These are phyloP conservation scores for Fusarium nodosum DNA, from an alignment of 2,329 filamentous ascomycete genomes.

Conservation along the genomic window DNA sequence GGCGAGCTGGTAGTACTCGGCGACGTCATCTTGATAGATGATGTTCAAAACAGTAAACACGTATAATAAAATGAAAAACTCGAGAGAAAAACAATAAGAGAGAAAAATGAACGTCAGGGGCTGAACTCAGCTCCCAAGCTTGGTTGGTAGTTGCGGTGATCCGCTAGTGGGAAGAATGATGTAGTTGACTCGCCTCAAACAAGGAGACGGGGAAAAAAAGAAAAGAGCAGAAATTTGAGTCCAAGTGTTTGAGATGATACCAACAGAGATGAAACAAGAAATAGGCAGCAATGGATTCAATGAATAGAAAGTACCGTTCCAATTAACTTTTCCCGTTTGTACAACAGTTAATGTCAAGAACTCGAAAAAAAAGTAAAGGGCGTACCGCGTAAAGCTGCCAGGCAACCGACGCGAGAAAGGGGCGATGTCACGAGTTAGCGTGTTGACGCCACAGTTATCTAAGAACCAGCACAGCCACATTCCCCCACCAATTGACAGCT, in stretches of 20 bases:
- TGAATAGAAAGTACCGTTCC: background rate
- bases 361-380: conserved; percentile 6
- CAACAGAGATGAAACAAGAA: background rate
- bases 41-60: background rate
- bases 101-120: conserved; percentile 13
- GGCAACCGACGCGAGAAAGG: conserved; percentile 53
- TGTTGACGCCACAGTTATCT: conserved; percentile 30
- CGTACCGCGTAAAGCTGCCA: conserved; percentile 42
- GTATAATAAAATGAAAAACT: background rate
- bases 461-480: background rate
- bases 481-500: conserved; percentile 14
- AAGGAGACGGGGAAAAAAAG: conserved; percentile 16
- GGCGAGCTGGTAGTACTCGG: conserved; percentile 51
- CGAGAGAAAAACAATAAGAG: background rate
- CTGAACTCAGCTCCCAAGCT: conserved; percentile 5
- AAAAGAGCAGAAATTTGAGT: conserved; percentile 1
- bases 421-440: conserved; percentile 54
- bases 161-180: conserved; percentile 43
- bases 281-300: background rate
- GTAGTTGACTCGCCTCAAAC: conserved; percentile 42
- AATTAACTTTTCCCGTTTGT: background rate
- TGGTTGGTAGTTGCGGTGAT: conserved; percentile 23
- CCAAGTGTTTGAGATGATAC: background rate
- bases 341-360: conserved; percentile 21
- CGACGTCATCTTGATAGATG: conserved; percentile 50